Percentiles rank a stretch among this genome's conserved stretches.
phyloP scores from a whole-genome alignment of 306 rosid species.

The cucumber (Cucumis sativus) region Cucumber_9930_V3 NC_026656.2:15165501-15166000 shows the following conservation, averaged over 20 bases:
- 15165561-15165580: constrained; percentile 71
- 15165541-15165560: constrained; percentile 96
- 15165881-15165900: constrained; percentile 75
- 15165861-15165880: not conserved
- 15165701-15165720: constrained; percentile 47
- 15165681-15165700: constrained; percentile 2
- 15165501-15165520: constrained; percentile 71
- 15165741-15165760: constrained; percentile 92
- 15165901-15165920: constrained; percentile 80
- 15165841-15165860: constrained; percentile 9
- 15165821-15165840: constrained; percentile 17
- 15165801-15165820: constrained; percentile 51
- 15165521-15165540: constrained; percentile 57
- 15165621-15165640: not conserved
- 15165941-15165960: constrained; percentile 78
- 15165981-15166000: constrained; percentile 78
- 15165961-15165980: constrained; percentile 60
- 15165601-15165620: constrained; percentile 27
- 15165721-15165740: constrained; percentile 94
- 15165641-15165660: not conserved
- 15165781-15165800: constrained; percentile 47
- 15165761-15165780: constrained; percentile 81
- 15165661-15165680: not conserved
- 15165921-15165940: constrained; percentile 71
- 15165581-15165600: constrained; percentile 77